Evolutionary conservation across 306 rosid genomes (phyloP).

Genomic region (cucumber (Cucumis sativus)): Cucumber_9930_V3 NC_026655.2:2791501-2792000

Average conservation of each 20-base stretch:
- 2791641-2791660: background rate
- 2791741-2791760: background rate
- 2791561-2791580: background rate
- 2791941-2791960: constrained; percentile 97
- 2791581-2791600: background rate
- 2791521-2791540: background rate
- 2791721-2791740: background rate
- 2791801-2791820: background rate
- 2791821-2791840: constrained; percentile 83
- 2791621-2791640: background rate
- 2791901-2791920: constrained; percentile 94
- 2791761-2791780: background rate
- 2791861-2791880: constrained; percentile 60
- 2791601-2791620: background rate
- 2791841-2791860: constrained; percentile 51
- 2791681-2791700: background rate
- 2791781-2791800: background rate
- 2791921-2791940: constrained; percentile 97
- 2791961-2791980: constrained; percentile 49
- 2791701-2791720: background rate
- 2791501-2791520: background rate
- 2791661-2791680: background rate
- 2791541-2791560: background rate
- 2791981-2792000: constrained; percentile 7
- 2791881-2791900: constrained; percentile 87